These are phyloP conservation scores for Sporothrix humicola DNA, from an alignment of 2,329 filamentous ascomycete genomes.

Conservation along the genomic window DNA sequence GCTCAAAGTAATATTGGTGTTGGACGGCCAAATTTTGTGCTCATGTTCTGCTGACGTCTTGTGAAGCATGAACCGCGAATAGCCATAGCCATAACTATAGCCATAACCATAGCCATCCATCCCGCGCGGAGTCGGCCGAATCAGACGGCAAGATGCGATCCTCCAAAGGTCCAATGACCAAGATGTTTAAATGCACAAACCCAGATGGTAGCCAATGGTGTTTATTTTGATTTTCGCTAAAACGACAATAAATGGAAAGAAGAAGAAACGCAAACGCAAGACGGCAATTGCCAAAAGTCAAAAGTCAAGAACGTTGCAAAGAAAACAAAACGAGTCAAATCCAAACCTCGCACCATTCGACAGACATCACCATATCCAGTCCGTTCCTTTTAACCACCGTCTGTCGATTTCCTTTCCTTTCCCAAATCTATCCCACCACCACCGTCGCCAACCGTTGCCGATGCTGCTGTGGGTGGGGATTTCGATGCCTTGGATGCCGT, in stretches of 20 bases:
- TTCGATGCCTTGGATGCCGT: conserved; percentile 7
- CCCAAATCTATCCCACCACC: conserved; percentile 12
- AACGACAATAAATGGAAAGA: background rate
- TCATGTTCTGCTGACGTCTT: background rate
- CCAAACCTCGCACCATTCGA: background rate
- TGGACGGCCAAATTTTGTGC: background rate
- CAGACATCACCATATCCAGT: background rate
- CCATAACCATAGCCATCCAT: background rate
- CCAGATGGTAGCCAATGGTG: background rate
- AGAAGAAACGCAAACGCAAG: conserved; percentile 9
- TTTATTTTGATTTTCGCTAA: background rate
- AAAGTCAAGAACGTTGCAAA: background rate
- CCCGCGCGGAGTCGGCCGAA: no score
- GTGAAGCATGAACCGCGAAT: background rate
- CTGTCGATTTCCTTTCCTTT: background rate
- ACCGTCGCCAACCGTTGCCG: background rate
- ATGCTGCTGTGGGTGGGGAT: background rate
- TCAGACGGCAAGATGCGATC: no score
- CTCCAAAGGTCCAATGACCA: background rate
- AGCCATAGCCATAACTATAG: background rate
- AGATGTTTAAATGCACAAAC: background rate
- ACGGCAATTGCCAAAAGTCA: background rate
- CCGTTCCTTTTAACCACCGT: background rate
- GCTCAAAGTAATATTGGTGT: no score
- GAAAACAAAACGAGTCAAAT: background rate